phyloP scores from a whole-genome alignment of 140 eudicot genomes.

The Bidens hawaiensis region DNA sequence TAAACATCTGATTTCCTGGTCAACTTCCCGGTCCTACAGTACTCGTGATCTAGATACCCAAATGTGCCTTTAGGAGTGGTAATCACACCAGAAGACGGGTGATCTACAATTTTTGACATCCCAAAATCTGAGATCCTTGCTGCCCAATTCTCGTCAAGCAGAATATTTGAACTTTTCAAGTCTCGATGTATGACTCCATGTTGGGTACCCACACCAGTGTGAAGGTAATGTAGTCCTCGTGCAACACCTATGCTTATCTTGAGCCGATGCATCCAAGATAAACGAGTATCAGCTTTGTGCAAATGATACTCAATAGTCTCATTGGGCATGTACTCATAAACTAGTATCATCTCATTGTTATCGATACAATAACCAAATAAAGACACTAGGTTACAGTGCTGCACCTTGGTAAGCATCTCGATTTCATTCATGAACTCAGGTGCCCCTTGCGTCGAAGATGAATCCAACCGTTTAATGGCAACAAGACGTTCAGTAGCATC shows the following conservation, averaged over 20 bases:
- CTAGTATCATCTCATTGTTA: conserved; percentile 24
- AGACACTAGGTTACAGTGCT: conserved; percentile 23
- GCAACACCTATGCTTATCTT: conserved; percentile 28
- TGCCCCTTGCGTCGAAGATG: conserved; percentile 23
- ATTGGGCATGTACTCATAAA: conserved; percentile 17
- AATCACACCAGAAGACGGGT: conserved; percentile 17
- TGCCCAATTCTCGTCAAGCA: conserved; percentile 22
- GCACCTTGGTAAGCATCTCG: conserved; percentile 25
- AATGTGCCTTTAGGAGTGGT: conserved; percentile 17
- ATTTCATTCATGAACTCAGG: conserved; percentile 27
- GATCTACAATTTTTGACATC: conserved; percentile 21
- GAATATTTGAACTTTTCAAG: conserved; percentile 28
- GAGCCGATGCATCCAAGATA: conserved; percentile 26
- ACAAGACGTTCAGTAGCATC: neutral
- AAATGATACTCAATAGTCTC: conserved; percentile 22
- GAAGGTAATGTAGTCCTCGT: conserved; percentile 28
- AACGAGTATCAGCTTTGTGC: conserved; percentile 10
- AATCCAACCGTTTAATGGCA: conserved; percentile 25
- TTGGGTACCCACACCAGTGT: conserved; percentile 26
- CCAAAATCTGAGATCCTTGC: conserved; percentile 34
- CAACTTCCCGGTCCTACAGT: conserved; percentile 19
- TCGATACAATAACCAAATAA: conserved; percentile 24
- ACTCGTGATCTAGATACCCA: conserved; percentile 37
- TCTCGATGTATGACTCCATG: conserved; percentile 22
- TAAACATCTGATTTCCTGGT: conserved; percentile 32